Percentiles rank a stretch among this genome's conserved stretches.
Evolutionary conservation across 164 flowering plant genomes (phyloP).

Genomic region (Magnolia kwangsiensis): DNA sequence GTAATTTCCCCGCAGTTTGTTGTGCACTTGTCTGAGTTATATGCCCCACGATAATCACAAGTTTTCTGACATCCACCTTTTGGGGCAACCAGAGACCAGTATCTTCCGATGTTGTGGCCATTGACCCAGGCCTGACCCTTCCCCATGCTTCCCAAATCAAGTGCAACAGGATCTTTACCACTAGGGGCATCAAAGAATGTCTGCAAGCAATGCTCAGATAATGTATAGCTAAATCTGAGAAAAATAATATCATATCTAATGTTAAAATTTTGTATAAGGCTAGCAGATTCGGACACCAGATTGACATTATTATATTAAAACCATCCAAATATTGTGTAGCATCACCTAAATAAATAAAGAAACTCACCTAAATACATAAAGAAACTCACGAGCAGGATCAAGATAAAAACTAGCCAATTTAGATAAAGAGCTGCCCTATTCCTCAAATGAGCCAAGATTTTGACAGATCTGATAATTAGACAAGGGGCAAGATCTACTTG

Average conservation of each 20-base stretch:
- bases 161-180: constrained; percentile 68
- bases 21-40: constrained; percentile 53
- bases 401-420: no score
- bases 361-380: background rate
- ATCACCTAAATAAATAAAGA: background rate
- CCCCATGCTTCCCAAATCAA: constrained; percentile 88
- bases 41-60: constrained; percentile 88
- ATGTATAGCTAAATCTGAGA: background rate
- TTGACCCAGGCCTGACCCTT: constrained; percentile 98
- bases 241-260: no score
- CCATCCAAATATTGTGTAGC: background rate
- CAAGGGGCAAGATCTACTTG: background rate
- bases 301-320: no score
- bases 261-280: background rate
- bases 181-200: constrained; percentile 74
- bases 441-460: background rate
- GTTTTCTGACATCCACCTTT: constrained; percentile 58
- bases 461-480: background rate
- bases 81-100: constrained; percentile 70
- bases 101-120: constrained; percentile 88
- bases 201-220: constrained; percentile 29
- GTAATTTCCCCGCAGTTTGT: constrained; percentile 86
- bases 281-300: background rate
- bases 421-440: background rate
- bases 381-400: background rate